phyloP scores from a whole-genome alignment of 1,284 basidiomycete species.

The Clitocybe nebularis region DNA sequence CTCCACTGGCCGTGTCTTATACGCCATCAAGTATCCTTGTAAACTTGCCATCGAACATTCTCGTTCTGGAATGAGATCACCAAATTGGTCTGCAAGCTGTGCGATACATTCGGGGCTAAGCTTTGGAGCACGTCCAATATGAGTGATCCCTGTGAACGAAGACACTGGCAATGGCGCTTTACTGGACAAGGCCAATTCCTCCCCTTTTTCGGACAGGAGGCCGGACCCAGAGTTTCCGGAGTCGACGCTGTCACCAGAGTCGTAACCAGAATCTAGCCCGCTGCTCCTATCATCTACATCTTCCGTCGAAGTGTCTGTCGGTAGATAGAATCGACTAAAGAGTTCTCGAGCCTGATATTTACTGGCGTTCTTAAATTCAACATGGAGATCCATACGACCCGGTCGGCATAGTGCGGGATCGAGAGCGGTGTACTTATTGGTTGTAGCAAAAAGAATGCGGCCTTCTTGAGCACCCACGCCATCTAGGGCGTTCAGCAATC shows the following conservation, averaged over 20 bases:
- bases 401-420: conserved; percentile 65
- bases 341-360: conserved; percentile 51
- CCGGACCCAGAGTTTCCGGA: background rate
- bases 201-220: background rate
- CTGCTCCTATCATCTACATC: background rate
- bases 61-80: conserved; percentile 47
- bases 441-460: conserved; percentile 63
- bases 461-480: conserved; percentile 65
- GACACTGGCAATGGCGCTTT: background rate
- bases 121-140: conserved; percentile 22
- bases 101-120: conserved; percentile 18
- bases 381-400: conserved; percentile 65
- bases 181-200: no score
- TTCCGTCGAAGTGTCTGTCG: conserved; percentile 12
- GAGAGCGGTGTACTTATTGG: conserved; percentile 54
- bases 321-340: conserved; percentile 56
- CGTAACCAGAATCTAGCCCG: background rate
- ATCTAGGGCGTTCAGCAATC: conserved; percentile 62
- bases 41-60: conserved; percentile 61
- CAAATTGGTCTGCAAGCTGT: conserved; percentile 49
- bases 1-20: conserved; percentile 51
- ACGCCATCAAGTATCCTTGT: conserved; percentile 64
- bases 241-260: background rate
- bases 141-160: conserved; percentile 18
- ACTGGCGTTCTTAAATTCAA: conserved; percentile 60